Conservation (phyloP, 139 green algal species). For the Gonium pectorale region DNA sequence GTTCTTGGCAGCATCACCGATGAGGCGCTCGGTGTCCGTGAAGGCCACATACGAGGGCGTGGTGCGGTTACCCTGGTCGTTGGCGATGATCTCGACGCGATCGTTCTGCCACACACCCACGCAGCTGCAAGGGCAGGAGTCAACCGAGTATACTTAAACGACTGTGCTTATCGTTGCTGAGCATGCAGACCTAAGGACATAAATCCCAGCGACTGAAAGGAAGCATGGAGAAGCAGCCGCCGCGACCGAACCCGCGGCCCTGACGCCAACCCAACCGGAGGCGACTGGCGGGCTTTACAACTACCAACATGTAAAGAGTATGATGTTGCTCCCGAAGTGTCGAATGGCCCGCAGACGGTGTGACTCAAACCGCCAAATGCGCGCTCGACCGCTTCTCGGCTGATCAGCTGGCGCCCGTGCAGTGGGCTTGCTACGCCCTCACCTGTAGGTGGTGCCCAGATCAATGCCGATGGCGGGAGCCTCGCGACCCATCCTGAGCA, state of each 20-base stretch:
- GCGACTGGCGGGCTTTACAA: background rate
- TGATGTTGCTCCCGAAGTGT: background rate
- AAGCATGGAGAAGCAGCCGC: too few species aligned
- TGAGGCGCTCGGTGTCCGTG: constrained; percentile 97
- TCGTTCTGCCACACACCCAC: constrained; percentile 93
- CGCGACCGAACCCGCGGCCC: too few species aligned
- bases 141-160: too few species aligned
- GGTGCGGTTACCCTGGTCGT: constrained; percentile 95
- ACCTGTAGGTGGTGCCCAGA: constrained; percentile 60
- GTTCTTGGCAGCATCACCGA: constrained; percentile 97
- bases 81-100: constrained; percentile 94
- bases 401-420: too few species aligned
- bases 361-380: background rate
- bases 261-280: too few species aligned
- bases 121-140: constrained; percentile 63
- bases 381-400: background rate
- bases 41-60: constrained; percentile 97
- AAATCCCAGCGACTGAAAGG: too few species aligned
- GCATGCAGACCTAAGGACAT: too few species aligned
- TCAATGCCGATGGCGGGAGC: constrained; percentile 57
- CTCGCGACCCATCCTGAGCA: constrained; percentile 26
- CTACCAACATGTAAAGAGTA: background rate
- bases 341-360: background rate
- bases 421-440: background rate
- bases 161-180: background rate